phyloP scores from a whole-genome alignment of 768 basidiomycete species.

The Botryobasidium botryosum region DNA sequence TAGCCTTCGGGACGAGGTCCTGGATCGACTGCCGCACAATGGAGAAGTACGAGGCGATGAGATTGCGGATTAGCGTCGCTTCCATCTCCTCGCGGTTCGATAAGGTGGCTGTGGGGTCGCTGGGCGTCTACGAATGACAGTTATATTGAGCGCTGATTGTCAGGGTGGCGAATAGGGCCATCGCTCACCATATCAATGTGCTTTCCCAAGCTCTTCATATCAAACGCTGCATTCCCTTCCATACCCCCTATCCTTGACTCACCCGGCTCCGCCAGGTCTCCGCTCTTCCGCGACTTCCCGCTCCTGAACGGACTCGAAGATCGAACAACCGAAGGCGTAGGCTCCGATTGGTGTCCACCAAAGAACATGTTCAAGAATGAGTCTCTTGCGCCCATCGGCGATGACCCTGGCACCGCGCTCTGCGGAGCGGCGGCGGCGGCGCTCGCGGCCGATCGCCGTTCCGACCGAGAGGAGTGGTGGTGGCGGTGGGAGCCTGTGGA shows the following conservation, averaged over 20 bases:
- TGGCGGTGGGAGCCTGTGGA: constrained; percentile 17
- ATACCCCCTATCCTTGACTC: constrained; percentile 35
- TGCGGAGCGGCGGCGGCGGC: no score
- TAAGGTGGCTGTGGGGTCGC: constrained; percentile 40
- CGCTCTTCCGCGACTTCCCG: no score
- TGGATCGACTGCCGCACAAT: constrained; percentile 96
- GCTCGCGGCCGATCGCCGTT: constrained; percentile 15
- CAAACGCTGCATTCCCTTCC: constrained; percentile 76
- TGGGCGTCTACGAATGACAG: constrained; percentile 27
- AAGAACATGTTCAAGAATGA: constrained; percentile 97
- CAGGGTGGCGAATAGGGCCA: no score
- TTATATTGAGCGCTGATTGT: constrained; percentile 1
- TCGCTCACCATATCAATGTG: constrained; percentile 92
- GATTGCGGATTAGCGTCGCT: constrained; percentile 79
- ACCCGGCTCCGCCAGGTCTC: no score
- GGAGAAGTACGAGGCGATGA: constrained; percentile 89
- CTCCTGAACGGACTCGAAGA: no score
- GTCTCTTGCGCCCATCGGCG: constrained; percentile 44
- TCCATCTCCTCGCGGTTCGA: constrained; percentile 91
- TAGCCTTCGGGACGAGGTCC: constrained; percentile 91
- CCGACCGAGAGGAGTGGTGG: constrained; percentile 19
- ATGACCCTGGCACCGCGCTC: not conserved
- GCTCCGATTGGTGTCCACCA: no score
- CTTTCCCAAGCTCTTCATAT: constrained; percentile 96
- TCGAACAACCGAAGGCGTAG: no score